Conservation (phyloP, 139 green algal genomes). For the Chlorella vulgaris region DNA sequence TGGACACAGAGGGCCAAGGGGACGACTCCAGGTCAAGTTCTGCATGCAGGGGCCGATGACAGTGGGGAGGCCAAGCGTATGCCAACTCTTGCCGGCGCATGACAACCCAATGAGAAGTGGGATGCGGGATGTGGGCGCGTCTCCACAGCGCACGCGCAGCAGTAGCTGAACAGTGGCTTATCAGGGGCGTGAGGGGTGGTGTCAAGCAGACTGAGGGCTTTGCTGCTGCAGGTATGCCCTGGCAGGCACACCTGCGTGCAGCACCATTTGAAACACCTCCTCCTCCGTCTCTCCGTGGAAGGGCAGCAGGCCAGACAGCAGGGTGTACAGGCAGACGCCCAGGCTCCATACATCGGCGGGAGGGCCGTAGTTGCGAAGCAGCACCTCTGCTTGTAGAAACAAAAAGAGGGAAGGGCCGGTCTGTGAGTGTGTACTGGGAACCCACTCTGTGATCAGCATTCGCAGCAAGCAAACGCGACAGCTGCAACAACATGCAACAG, state of each 20-base stretch:
- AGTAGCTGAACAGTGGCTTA: no score
- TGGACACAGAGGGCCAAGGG: conserved; percentile 51
- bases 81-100: no score
- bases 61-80: not conserved
- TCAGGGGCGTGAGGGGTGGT: no score
- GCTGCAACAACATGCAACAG: no score
- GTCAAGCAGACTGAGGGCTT: no score
- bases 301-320: conserved; percentile 86
- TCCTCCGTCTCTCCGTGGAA: conserved; percentile 86
- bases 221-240: no score
- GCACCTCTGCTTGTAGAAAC: conserved; percentile 57
- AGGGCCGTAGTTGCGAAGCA: conserved; percentile 63
- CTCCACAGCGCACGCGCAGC: no score
- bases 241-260: conserved; percentile 42
- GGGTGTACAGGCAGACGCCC: conserved; percentile 92
- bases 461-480: no score
- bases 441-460: no score
- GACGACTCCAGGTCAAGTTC: conserved; percentile 50
- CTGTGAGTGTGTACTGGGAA: not conserved
- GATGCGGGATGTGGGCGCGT: no score
- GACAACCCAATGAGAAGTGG: no score
- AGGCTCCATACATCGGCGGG: conserved; percentile 86
- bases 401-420: not conserved
- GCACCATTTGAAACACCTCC: conserved; percentile 75
- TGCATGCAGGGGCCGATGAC: not conserved